Percentiles rank a stretch among this genome's conserved stretches.
These are phyloP conservation scores for Cercospora sp. DNA, from an alignment of 2,329 filamentous ascomycete species.

Conservation along the genomic window DNA sequence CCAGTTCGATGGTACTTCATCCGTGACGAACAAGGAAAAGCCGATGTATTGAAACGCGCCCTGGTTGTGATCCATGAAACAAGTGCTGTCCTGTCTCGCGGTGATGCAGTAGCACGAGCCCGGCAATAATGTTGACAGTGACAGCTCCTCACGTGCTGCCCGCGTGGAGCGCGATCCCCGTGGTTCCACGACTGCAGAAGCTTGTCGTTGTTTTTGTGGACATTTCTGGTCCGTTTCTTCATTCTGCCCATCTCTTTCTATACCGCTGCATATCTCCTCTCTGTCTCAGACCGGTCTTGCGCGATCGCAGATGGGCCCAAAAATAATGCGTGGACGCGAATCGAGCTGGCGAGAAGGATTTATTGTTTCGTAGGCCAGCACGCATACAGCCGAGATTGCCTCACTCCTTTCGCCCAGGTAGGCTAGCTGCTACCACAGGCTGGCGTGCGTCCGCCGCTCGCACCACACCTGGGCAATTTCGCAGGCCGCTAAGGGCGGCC, in stretches of 20 bases:
- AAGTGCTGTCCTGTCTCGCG: conserved; percentile 8
- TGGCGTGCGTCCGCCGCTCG: background rate
- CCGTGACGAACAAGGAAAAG: background rate
- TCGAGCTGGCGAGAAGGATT: conserved; percentile 4
- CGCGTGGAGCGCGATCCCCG: background rate
- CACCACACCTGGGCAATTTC: conserved; percentile 10
- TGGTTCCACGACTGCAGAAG: background rate
- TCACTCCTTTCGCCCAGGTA: background rate
- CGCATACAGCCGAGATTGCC: conserved; percentile 7
- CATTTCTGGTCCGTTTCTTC: background rate
- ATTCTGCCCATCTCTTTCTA: background rate
- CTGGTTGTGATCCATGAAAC: conserved; percentile 5
- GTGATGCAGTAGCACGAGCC: conserved; percentile 4
- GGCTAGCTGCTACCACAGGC: background rate
- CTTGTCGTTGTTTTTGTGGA: background rate
- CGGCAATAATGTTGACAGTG: background rate
- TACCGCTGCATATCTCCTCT: background rate
- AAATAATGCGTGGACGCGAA: background rate
- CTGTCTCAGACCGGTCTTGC: background rate
- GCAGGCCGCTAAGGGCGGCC: conserved; percentile 3
- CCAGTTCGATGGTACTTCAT: background rate
- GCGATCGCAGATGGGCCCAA: background rate
- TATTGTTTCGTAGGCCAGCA: conserved; percentile 1
- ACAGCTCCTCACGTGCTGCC: conserved; percentile 8
- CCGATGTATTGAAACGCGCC: background rate